A percentile compares a stretch with the other conserved stretches of the same genome.
phyloP scores from a whole-genome alignment of 345 rosid species.

The Leavenworthia alabamica region DNA sequence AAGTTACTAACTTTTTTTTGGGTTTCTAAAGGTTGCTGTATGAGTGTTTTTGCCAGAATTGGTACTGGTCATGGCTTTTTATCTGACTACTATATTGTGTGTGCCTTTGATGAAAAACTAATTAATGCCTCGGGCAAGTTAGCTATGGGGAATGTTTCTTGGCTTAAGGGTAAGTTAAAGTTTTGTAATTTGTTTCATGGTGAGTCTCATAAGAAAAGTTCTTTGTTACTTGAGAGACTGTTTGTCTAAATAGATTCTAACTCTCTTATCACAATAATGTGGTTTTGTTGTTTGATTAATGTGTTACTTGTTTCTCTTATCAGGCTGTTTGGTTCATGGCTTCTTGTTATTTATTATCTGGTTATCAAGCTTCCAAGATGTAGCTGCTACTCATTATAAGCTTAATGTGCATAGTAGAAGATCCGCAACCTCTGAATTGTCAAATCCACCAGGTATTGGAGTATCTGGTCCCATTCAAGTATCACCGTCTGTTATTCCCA shows the following conservation, averaged over 20 bases:
- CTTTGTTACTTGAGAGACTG: neutral
- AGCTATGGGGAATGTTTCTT: slow-evolving; percentile 43
- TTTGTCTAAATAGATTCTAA: neutral
- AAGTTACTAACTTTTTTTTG: slow-evolving; percentile 15
- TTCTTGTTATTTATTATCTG: slow-evolving; percentile 56
- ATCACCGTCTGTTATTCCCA: slow-evolving; percentile 81
- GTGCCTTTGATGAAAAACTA: slow-evolving; percentile 37
- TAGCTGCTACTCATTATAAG: slow-evolving; percentile 40
- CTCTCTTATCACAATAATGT: neutral
- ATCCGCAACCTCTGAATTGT: slow-evolving; percentile 48
- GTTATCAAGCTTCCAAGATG: slow-evolving; percentile 65
- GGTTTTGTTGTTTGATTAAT: slow-evolving; percentile 15
- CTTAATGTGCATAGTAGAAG: slow-evolving; percentile 38
- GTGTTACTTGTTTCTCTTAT: slow-evolving; percentile 26
- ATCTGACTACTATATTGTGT: slow-evolving; percentile 22
- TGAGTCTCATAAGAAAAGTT: neutral
- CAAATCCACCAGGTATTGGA: slow-evolving; percentile 62
- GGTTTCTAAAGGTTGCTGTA: slow-evolving; percentile 12
- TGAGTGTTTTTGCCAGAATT: slow-evolving; percentile 7
- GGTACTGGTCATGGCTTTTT: slow-evolving; percentile 10
- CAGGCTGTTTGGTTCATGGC: slow-evolving; percentile 55
- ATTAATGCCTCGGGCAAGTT: slow-evolving; percentile 45
- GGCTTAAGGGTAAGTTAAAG: slow-evolving; percentile 41
- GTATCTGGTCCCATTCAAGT: slow-evolving; percentile 83
- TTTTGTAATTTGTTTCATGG: neutral